Evolutionary conservation across 2,329 filamentous ascomycete species (phyloP).

Genomic region (Emydomyces testavorans): DNA sequence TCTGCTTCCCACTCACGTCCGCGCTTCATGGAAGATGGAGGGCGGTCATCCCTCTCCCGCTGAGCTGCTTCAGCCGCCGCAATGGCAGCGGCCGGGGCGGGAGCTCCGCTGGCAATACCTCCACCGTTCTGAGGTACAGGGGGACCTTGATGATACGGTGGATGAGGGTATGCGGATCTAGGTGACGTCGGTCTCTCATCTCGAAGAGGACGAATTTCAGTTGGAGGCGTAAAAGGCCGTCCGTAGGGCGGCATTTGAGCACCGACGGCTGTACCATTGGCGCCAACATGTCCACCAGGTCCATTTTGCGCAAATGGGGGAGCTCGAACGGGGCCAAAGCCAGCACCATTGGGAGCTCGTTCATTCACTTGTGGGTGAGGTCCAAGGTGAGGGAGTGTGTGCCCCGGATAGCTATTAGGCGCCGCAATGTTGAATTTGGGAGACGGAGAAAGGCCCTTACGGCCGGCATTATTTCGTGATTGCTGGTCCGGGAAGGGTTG

Average conservation of each 20-base stretch:
- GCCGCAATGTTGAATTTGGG: conserved; percentile 47
- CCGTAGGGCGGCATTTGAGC: conserved; percentile 61
- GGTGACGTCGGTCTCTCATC: conserved; percentile 87
- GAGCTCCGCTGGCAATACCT: conserved; percentile 57
- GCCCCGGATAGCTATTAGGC: conserved; percentile 41
- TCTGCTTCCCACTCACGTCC: conserved; percentile 90
- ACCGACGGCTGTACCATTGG: conserved; percentile 46
- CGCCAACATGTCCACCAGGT: conserved; percentile 38
- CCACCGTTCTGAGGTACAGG: conserved; percentile 32
- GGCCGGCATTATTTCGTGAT: conserved; percentile 42
- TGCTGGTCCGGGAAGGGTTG: conserved; percentile 53
- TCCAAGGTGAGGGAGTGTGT: conserved; percentile 42
- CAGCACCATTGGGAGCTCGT: conserved; percentile 20
- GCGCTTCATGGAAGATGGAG: conserved; percentile 69
- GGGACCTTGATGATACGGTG: conserved; percentile 64
- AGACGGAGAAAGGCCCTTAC: conserved; percentile 46
- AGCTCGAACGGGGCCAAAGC: conserved; percentile 31
- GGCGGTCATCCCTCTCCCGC: conserved; percentile 60
- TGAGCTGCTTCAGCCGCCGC: conserved; percentile 58
- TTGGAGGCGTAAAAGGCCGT: conserved; percentile 63
- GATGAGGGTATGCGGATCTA: conserved; percentile 71
- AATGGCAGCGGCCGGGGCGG: conserved; percentile 52
- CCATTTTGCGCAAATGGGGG: conserved; percentile 36
- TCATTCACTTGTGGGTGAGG: conserved; percentile 37
- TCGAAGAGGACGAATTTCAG: conserved; percentile 69